Conservation (phyloP, 2,329 filamentous ascomycete genomes). For the Fusarium nodosum region DNA sequence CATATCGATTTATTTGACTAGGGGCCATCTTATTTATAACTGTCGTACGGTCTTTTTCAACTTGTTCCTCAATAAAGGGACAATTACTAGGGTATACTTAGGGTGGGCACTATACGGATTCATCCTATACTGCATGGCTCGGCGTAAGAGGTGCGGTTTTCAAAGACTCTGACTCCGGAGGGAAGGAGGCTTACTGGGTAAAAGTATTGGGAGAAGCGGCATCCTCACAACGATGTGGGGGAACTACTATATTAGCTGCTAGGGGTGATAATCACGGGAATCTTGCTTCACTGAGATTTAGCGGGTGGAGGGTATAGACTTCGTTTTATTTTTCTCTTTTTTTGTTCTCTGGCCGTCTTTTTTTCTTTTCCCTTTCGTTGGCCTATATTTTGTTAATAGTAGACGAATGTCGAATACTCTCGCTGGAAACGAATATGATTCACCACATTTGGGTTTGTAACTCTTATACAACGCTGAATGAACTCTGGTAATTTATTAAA, state of each 20-base stretch:
- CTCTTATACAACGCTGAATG: background rate
- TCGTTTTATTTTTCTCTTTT: constrained; percentile 35
- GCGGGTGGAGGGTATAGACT: constrained; percentile 42
- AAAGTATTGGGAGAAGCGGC: constrained; percentile 28
- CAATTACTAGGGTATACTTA: constrained; percentile 43
- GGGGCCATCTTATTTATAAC: constrained; percentile 13
- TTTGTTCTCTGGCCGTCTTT: background rate
- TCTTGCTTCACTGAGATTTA: constrained; percentile 43
- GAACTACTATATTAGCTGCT: constrained; percentile 17
- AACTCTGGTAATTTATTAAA: background rate
- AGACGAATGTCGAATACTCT: constrained; percentile 44
- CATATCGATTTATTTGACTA: constrained; percentile 21
- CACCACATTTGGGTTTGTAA: constrained; percentile 3
- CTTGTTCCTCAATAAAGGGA: constrained; percentile 24
- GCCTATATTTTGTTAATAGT: constrained; percentile 49
- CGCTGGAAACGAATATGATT: constrained; percentile 43
- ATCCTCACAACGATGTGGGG: constrained; percentile 12
- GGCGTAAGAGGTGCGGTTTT: constrained; percentile 49
- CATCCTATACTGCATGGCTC: constrained; percentile 49
- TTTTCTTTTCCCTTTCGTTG: constrained; percentile 14
- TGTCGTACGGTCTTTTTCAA: constrained; percentile 36
- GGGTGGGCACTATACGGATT: constrained; percentile 32
- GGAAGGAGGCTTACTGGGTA: constrained; percentile 45
- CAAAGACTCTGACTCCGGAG: constrained; percentile 40
- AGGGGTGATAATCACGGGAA: constrained; percentile 39